Conservation (phyloP, 1,139 yeast genomes). For the Blastobotrys raffinosifermentans region DNA sequence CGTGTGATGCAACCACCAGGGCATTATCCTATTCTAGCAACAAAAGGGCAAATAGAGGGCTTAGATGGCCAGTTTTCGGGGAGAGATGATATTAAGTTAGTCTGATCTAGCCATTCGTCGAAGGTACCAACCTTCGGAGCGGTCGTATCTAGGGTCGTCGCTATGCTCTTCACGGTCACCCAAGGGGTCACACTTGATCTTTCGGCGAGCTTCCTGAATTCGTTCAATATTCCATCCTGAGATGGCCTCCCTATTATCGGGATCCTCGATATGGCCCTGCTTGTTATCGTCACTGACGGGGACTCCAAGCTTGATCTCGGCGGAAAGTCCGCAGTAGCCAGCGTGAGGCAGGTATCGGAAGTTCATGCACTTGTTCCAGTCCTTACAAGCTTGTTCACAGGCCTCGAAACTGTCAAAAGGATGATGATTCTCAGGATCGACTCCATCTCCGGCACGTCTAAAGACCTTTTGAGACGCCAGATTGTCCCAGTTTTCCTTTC, state of each 20-base stretch:
- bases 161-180: background rate
- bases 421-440: too few species aligned
- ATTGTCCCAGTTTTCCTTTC: conserved; percentile 26
- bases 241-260: background rate
- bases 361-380: conserved; percentile 18
- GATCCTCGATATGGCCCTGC: background rate
- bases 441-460: conserved; percentile 6
- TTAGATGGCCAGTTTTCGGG: too few species aligned
- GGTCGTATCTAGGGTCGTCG: background rate
- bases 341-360: conserved; percentile 23
- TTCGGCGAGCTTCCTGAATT: background rate
- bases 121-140: conserved; percentile 1
- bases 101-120: background rate
- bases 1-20: too few species aligned
- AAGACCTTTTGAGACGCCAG: background rate
- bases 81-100: too few species aligned
- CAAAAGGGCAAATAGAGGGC: too few species aligned
- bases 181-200: background rate
- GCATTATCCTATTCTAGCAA: too few species aligned
- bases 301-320: conserved; percentile 14
- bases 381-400: conserved; percentile 25
- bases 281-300: conserved; percentile 4
- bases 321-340: conserved; percentile 18
- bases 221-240: conserved; percentile 1
- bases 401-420: conserved; percentile 20